Base-by-base conservation (phyloP, 2,329 filamentous ascomycete species). In the Fusarium illudens region DNA sequence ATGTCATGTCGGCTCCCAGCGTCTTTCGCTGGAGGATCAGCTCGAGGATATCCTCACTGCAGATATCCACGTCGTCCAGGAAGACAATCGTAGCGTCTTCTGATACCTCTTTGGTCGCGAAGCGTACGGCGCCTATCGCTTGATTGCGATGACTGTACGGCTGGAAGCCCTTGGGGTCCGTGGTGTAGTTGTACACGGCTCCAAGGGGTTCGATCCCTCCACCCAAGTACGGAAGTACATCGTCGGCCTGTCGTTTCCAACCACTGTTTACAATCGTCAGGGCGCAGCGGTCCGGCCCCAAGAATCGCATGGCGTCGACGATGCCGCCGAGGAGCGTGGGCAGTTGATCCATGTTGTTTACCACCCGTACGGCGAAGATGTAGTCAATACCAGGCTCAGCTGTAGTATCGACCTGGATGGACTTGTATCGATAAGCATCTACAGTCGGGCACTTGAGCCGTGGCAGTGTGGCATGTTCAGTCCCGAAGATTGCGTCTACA, bases 21-120 rank as follows among this genome's bases (percentile, higher is more conserved):
- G 67, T 65, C 10, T 62, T 62, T 44, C 79, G 81, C 74, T 88
- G 85, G 67, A 84, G 79, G 1, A 83, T 65, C 1, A 88, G 77
- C 72, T 89, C 86, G 3, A 89, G 78, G 11, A 89, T 81, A 70
- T 89, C 86, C 34, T 88, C 84, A 15, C 78, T 48, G 64, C 85
- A 87, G 13, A 78, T 73, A 4, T 81, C 81, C 17, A 87, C 82
- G 64, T 87, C 83, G 73, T 87, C 85, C 53, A 87, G 69, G 65
- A 86, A 86, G 30, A 86, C 53, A 11, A 87, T 73, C 3, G 81
- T 81, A 7, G 56, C 9, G 82, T 78, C 51, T 82, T 75, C 46
- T 32, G 25, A 30, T 8, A 49, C 17, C 12, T 30, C 25, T 13
- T 30, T 32, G 17, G 3, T 20, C 5, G n/a, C 46, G 17, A 20